Conservation (phyloP, 1,284 basidiomycete genomes). For the Termitomyces sp. region DNA sequence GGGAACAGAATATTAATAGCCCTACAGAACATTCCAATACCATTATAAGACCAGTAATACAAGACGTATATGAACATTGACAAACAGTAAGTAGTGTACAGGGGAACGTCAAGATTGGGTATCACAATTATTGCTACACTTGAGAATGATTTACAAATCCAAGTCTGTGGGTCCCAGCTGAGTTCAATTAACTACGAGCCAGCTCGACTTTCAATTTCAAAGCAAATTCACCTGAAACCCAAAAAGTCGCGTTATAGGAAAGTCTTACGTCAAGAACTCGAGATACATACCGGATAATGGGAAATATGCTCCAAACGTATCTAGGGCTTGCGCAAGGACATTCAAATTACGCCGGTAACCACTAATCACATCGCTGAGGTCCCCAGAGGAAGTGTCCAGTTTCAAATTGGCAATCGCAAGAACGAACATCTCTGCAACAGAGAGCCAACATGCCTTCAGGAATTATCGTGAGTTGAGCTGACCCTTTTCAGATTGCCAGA, state of each 20-base stretch:
- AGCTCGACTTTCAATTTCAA: slow-evolving; percentile 10
- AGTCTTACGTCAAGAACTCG: not conserved
- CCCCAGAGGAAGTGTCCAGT: not conserved
- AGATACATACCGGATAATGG: slow-evolving; percentile 14
- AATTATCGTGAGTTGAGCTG: not conserved
- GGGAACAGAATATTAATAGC: not conserved
- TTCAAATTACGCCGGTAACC: slow-evolving; percentile 9
- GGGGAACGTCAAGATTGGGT: not conserved
- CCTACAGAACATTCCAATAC: not conserved
- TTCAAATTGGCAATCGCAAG: slow-evolving; percentile 9
- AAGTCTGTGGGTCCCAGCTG: not conserved
- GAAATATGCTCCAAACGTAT: slow-evolving; percentile 11
- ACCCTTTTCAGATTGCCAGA: not conserved
- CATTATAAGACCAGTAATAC: not conserved
- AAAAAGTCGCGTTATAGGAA: not conserved
- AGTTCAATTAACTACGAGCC: slow-evolving; percentile 4
- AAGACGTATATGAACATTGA: not conserved
- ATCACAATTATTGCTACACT: slow-evolving; percentile 2
- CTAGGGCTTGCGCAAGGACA: slow-evolving; percentile 12
- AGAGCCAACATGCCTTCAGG: slow-evolving; percentile 19
- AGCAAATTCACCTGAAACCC: slow-evolving; percentile 13
- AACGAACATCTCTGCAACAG: slow-evolving; percentile 19
- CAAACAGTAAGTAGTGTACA: not conserved
- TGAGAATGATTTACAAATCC: not conserved
- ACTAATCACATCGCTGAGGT: slow-evolving; percentile 2